phyloP scores from a whole-genome alignment of 345 rosid species.

The Moringa oleifera region DNA sequence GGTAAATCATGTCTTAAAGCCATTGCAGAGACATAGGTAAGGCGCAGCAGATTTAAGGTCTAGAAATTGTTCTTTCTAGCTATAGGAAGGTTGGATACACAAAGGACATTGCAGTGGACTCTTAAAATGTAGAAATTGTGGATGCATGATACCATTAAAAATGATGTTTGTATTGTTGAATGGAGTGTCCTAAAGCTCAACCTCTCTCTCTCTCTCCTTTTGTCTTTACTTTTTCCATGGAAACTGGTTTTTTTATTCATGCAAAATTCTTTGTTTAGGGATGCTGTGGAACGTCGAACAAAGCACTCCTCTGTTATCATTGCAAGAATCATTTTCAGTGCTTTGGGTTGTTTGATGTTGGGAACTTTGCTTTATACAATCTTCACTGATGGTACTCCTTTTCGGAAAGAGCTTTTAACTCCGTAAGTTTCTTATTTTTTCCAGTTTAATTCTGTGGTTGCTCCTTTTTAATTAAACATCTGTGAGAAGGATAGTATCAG shows the following conservation, averaged over 20 bases:
- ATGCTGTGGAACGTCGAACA: constrained; percentile 31
- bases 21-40: no score
- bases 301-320: constrained; percentile 42
- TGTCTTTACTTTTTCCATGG: background rate
- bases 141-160: no score
- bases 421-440: constrained; percentile 51
- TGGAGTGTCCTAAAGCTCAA: no score
- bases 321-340: constrained; percentile 55
- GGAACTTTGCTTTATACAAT: constrained; percentile 68
- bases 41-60: no score
- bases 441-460: background rate
- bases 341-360: constrained; percentile 62
- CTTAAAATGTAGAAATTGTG: no score
- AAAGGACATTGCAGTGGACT: no score
- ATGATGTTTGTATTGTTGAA: no score
- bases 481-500: background rate
- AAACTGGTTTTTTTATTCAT: background rate
- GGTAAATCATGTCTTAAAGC: no score
- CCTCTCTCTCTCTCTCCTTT: background rate
- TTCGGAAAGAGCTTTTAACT: constrained; percentile 69
- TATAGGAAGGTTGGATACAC: no score
- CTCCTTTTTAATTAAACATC: background rate
- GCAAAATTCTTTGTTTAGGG: constrained; percentile 29
- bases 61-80: no score
- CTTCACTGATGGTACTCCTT: constrained; percentile 75